Percentiles rank a stretch among this genome's conserved stretches.
These are phyloP conservation scores for Hymenoscyphus repandus DNA, from an alignment of 2,329 filamentous ascomycete species.

Conservation along the genomic window DNA sequence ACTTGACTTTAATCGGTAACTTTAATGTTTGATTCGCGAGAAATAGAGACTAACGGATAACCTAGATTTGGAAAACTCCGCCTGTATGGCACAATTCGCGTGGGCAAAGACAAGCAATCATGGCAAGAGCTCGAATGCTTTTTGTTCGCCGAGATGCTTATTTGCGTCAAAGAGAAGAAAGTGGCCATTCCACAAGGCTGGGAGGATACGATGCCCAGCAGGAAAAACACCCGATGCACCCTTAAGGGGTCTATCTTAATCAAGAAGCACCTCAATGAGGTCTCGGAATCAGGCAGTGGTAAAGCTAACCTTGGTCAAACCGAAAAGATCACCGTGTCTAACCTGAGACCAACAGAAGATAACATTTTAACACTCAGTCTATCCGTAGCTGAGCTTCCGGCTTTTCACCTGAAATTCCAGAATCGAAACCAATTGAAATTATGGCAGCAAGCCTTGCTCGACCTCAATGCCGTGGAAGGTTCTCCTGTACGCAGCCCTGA, in stretches of 20 bases:
- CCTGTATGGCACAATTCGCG: slow-evolving; percentile 81
- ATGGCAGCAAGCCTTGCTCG: slow-evolving; percentile 83
- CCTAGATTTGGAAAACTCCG: slow-evolving; percentile 85
- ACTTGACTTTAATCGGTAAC: slow-evolving; percentile 76
- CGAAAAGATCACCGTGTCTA: slow-evolving; percentile 32
- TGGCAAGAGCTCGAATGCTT: slow-evolving; percentile 99
- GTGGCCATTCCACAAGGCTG: slow-evolving; percentile 54
- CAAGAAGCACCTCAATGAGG: slow-evolving; percentile 93
- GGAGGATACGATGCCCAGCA: slow-evolving; percentile 53
- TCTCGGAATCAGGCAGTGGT: slow-evolving; percentile 61
- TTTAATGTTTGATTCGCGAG: not conserved
- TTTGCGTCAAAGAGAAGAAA: slow-evolving; percentile 98
- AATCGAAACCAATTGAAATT: slow-evolving; percentile 78
- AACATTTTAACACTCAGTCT: slow-evolving; percentile 83
- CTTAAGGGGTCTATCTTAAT: slow-evolving; percentile 97
- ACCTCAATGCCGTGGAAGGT: slow-evolving; percentile 69
- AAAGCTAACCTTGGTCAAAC: slow-evolving; percentile 28
- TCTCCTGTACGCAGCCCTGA: slow-evolving; percentile 65
- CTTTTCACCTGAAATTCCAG: slow-evolving; percentile 88
- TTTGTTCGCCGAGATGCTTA: slow-evolving; percentile 97
- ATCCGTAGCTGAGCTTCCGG: slow-evolving; percentile 85
- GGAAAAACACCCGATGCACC: slow-evolving; percentile 72
- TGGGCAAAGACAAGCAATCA: slow-evolving; percentile 91
- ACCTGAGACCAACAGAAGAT: slow-evolving; percentile 53
- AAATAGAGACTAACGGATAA: not conserved